A percentile compares a stretch with the other conserved stretches of the same genome.
phyloP scores from a whole-genome alignment of 495 filamentous ascomycete species.

The Xylaria grammica region DNA sequence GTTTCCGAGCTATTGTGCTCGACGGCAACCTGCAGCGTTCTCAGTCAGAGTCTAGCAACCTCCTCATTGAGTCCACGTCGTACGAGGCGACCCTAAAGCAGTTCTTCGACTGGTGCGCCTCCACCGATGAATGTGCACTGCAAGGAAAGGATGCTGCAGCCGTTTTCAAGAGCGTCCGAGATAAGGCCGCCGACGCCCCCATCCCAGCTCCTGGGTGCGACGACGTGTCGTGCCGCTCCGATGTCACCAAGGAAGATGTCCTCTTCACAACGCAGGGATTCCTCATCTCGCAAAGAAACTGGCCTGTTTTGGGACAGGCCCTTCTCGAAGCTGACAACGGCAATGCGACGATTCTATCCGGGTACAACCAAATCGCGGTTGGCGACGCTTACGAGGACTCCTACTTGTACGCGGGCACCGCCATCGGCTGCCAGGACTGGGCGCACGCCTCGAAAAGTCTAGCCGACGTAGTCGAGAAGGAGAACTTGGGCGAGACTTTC shows the following conservation, averaged over 20 bases:
- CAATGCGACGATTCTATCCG: constrained; percentile 38
- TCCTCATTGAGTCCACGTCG: constrained; percentile 34
- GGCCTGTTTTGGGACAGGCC: constrained; percentile 29
- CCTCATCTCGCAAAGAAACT: constrained; percentile 24
- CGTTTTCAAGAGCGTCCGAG: constrained; percentile 33
- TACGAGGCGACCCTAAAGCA: constrained; percentile 40
- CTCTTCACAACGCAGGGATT: constrained; percentile 30
- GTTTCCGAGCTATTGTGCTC: constrained; percentile 34
- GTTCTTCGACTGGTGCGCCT: constrained; percentile 46
- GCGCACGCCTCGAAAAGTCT: constrained; percentile 29
- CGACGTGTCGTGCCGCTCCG: constrained; percentile 27
- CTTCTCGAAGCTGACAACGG: constrained; percentile 35
- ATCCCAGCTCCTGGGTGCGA: constrained; percentile 43
- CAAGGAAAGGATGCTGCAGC: constrained; percentile 34
- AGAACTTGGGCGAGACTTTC: constrained; percentile 26
- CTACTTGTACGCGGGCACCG: constrained; percentile 30
- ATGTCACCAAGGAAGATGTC: constrained; percentile 27
- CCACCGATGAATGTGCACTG: constrained; percentile 34
- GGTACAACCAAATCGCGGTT: constrained; percentile 26
- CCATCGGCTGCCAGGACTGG: constrained; percentile 46
- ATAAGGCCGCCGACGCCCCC: constrained; percentile 33
- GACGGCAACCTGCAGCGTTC: constrained; percentile 44
- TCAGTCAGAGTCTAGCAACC: constrained; percentile 35
- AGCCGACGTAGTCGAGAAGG: constrained; percentile 32
- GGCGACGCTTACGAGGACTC: constrained; percentile 33